Base-by-base conservation (phyloP, 1,284 basidiomycete species). In the Sporisorium exsertum region DNA sequence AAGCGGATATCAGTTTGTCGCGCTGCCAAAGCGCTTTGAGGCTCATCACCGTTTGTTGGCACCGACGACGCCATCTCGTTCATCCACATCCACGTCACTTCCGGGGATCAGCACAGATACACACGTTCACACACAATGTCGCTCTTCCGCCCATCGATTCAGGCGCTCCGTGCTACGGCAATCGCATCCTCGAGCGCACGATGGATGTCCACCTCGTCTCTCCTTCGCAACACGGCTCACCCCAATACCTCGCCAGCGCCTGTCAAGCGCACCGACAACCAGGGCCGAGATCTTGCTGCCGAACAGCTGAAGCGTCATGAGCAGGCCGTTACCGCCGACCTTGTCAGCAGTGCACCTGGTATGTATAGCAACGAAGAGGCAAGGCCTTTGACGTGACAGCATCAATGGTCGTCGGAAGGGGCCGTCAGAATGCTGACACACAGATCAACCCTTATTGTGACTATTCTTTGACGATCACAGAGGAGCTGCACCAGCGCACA, bases 401-500 rank as follows among this genome's bases (percentile, higher is more conserved):
- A 16, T 40, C 37, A 40, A 2, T 18, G 37, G 3, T 2, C 2
- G 37, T 16, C 37, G 8, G n/a, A 8, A 43, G 7, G 9, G 7
- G 40, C 40, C 20, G 6, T n/a, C 40, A 40, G 4, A 18, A 26
- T 29, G 16, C 55, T 62, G 37, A 40, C 33, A 6, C 29, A 8
- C 20, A 13, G 12, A 18, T 8, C 37, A 40, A 20, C 26, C 4
- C n/a, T 15, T 16, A 29, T 6, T 18, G 1, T 18, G 59, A 24
- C 24, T 16, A 20, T 35, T 42, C 16, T 55, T 58, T 40, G 29
- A 20, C 26, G n/a, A n/a, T 26, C 13, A 45, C 76, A 95, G 94
- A 87, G 77, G 92, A 97, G 86, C 90, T 98, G 69, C 91, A 90
- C 72, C 91, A 94, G 85, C 93, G 96, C 53, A 87, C 90, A 27